Evolutionary conservation across 306 rosid species (phyloP), one percentile per base, ranked within the genome.

Genomic region (apple (Malus domestica)): DNA sequence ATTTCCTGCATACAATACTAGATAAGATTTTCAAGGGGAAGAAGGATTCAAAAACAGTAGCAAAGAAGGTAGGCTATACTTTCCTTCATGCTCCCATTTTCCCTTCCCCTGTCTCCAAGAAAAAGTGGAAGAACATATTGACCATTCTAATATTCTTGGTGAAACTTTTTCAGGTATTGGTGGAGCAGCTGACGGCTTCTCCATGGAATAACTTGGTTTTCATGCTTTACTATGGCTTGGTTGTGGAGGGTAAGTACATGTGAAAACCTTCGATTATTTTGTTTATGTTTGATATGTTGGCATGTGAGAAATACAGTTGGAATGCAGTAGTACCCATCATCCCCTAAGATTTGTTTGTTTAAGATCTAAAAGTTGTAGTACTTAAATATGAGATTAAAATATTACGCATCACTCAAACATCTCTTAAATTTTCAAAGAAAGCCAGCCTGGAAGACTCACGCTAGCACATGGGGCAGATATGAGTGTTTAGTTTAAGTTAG

Each of bases 1-100:
- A 90, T 86, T 92, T n/a, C 84, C 81, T 84, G 76, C 92, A 95
- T 60, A 68, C 76, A 29, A 61, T 81, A 42, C 87, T 95, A 19
- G 99, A 95, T 22, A 95, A 87, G 74, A 87, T 89, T 82, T 95
- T 95, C 96, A 85, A 89, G 80, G 99, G 99, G 79, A 95, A 90
- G 87, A 90, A 85, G 84, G 99, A 95, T 82, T 38, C 91, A 52
- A 90, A 85, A 87, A 92, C 99, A 58, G 96, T 92, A 51, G 91
- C 87, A 78, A 92, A 92, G 82, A 95, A 92, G 99, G 97, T 90
- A 80, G 68, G 62, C 74, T 70, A 75, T 58, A 59, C 70, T 60
- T 10, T 60, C 44, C 78, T 64, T 54, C 70, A 55, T 72, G 16
- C 67, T 55, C 81, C 76, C 49, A 23, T 63, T 70, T 12, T 5